A percentile compares a stretch with the other conserved stretches of the same genome.
Evolutionary conservation across 495 filamentous ascomycete genomes (phyloP).

Genomic region (Margaritispora aquatica): DNA sequence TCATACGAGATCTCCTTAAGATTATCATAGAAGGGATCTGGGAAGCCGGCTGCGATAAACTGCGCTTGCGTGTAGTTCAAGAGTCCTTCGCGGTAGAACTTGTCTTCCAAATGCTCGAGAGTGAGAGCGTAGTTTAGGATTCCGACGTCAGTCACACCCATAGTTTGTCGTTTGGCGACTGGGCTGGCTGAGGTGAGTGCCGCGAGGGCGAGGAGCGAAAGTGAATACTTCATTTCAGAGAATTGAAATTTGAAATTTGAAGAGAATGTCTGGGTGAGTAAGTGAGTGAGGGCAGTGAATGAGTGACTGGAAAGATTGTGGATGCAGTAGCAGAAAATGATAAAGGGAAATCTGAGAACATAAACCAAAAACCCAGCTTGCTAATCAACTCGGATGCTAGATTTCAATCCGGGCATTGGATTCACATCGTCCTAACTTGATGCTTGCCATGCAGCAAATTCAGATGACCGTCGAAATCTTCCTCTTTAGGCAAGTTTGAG

Average conservation of each 20-base stretch:
- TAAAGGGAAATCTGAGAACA: background rate
- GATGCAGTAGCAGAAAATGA: background rate
- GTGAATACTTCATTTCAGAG: background rate
- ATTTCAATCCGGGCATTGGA: background rate
- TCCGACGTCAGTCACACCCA: background rate
- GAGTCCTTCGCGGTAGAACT: slow-evolving; percentile 51
- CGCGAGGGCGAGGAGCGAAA: background rate
- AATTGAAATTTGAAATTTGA: background rate
- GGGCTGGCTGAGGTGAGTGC: background rate
- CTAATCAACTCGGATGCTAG: background rate
- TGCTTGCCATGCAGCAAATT: background rate
- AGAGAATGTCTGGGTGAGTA: background rate
- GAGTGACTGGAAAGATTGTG: background rate
- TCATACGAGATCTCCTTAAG: slow-evolving; percentile 24
- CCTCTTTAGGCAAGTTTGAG: background rate
- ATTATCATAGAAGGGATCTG: slow-evolving; percentile 45
- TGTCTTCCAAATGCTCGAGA: slow-evolving; percentile 43
- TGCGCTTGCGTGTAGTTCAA: slow-evolving; percentile 45
- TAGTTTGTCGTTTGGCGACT: background rate
- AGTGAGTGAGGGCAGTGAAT: too few relatives aligned
- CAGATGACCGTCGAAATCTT: background rate
- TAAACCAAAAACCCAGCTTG: background rate
- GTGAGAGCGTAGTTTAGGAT: slow-evolving; percentile 24
- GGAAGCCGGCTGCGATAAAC: slow-evolving; percentile 47
- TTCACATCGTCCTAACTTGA: background rate